A percentile compares a stretch with the other conserved stretches of the same genome.
phyloP scores from a whole-genome alignment of 2,329 filamentous ascomycete genomes.

The Microdochium paspali region DNA sequence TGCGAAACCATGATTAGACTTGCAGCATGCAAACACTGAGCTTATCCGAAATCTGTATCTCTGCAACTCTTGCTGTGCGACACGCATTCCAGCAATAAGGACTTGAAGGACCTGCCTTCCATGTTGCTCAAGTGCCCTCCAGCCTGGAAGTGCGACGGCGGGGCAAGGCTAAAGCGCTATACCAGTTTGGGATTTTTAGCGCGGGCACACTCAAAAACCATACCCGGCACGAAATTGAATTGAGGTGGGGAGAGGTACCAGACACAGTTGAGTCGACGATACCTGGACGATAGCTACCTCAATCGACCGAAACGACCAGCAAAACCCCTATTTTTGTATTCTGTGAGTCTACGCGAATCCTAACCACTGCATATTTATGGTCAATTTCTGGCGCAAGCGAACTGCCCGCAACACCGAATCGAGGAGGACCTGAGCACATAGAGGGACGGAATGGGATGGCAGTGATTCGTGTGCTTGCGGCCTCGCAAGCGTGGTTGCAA shows the following conservation, averaged over 20 bases:
- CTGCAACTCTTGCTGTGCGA: too few species aligned
- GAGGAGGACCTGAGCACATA: neutral
- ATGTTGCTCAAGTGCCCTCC: too few species aligned
- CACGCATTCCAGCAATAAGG: too few species aligned
- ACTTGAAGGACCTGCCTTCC: too few species aligned
- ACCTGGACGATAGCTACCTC: neutral
- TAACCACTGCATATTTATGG: neutral
- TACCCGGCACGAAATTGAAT: conserved; percentile 7
- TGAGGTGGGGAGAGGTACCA: neutral
- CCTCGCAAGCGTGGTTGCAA: neutral
- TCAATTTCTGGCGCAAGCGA: neutral
- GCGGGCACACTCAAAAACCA: conserved; percentile 2
- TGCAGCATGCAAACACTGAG: too few species aligned
- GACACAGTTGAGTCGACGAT: neutral
- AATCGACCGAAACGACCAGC: neutral
- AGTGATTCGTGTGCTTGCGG: neutral
- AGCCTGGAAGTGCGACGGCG: too few species aligned
- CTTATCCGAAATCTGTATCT: too few species aligned
- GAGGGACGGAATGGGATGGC: neutral
- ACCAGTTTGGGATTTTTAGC: conserved; percentile 5
- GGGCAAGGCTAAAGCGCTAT: too few species aligned
- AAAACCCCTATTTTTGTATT: neutral
- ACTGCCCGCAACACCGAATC: neutral
- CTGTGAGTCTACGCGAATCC: neutral
- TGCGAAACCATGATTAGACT: too few species aligned